These are phyloP conservation scores for Plasmodium vinckei DNA, from an alignment of 169 alveolate species.

Conservation along the genomic window DNA sequence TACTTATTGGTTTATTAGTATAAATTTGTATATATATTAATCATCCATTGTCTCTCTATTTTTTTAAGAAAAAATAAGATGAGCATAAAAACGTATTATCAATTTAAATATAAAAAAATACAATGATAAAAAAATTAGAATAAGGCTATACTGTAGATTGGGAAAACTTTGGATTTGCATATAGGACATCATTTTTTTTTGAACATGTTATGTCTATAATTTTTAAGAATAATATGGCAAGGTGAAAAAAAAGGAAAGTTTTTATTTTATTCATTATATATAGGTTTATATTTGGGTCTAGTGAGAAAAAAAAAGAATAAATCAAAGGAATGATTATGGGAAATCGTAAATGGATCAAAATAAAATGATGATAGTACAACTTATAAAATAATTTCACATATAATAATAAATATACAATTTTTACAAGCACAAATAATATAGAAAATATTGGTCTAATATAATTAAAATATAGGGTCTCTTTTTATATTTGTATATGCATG, in stretches of 20 bases:
- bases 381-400: too few relatives aligned
- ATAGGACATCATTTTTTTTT: not conserved
- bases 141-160: constrained; percentile 27
- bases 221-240: constrained; percentile 6
- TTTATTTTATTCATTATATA: constrained; percentile 26
- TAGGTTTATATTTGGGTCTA: not conserved
- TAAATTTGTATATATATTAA: too few relatives aligned
- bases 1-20: too few relatives aligned
- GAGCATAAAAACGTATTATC: not conserved
- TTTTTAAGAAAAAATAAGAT: not conserved
- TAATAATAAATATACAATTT: too few relatives aligned
- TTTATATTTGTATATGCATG: too few relatives aligned
- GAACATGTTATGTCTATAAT: constrained; percentile 17
- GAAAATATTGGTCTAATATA: too few relatives aligned
- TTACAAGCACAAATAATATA: too few relatives aligned
- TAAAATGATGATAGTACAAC: too few relatives aligned
- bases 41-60: not conserved
- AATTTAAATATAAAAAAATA: not conserved
- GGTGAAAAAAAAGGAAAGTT: constrained; percentile 17
- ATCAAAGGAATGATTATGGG: too few relatives aligned
- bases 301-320: too few relatives aligned
- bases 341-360: too few relatives aligned
- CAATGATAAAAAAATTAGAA: not conserved
- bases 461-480: too few relatives aligned
- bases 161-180: constrained; percentile 13